Conservation (phyloP, 2,329 filamentous ascomycete genomes). For the Clarireedia monteithiana region DNA sequence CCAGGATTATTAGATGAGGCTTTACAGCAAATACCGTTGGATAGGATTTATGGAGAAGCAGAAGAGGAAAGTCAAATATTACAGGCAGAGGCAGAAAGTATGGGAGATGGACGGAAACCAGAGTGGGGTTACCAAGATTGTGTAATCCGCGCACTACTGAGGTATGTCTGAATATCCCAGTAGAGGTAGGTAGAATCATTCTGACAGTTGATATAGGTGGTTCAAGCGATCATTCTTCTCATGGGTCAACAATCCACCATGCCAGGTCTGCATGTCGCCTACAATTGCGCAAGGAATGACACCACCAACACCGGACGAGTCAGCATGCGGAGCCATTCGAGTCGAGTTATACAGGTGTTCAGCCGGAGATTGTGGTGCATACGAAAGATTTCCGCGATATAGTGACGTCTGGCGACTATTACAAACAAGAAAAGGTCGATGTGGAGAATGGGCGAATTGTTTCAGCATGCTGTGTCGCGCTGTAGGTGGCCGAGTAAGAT, state of each 20-base stretch:
- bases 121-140: slow-evolving; percentile 99
- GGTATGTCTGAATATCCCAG: slow-evolving; percentile 42
- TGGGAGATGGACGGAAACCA: slow-evolving; percentile 70
- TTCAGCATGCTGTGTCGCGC: slow-evolving; percentile 98
- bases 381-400: slow-evolving; percentile 88
- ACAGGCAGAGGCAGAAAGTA: slow-evolving; percentile 78
- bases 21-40: slow-evolving; percentile 74
- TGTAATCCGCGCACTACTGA: slow-evolving; percentile 78
- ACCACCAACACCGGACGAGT: slow-evolving; percentile 79
- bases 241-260: slow-evolving; percentile 93
- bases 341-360: slow-evolving; percentile 91
- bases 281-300: slow-evolving; percentile 80
- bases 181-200: slow-evolving; percentile 9
- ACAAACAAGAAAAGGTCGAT: slow-evolving; percentile 76
- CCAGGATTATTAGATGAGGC: slow-evolving; percentile 91
- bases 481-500: slow-evolving; percentile 81
- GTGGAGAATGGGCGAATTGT: slow-evolving; percentile 96
- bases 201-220: slow-evolving; percentile 56
- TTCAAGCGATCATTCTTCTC: slow-evolving; percentile 93
- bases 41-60: slow-evolving; percentile 86
- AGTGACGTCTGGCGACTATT: slow-evolving; percentile 91
- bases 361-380: slow-evolving; percentile 62
- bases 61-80: slow-evolving; percentile 89
- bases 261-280: slow-evolving; percentile 71
- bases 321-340: slow-evolving; percentile 74